Evolutionary conservation across 768 basidiomycete species (phyloP).

Genomic region (Mycena leptocephala): DNA sequence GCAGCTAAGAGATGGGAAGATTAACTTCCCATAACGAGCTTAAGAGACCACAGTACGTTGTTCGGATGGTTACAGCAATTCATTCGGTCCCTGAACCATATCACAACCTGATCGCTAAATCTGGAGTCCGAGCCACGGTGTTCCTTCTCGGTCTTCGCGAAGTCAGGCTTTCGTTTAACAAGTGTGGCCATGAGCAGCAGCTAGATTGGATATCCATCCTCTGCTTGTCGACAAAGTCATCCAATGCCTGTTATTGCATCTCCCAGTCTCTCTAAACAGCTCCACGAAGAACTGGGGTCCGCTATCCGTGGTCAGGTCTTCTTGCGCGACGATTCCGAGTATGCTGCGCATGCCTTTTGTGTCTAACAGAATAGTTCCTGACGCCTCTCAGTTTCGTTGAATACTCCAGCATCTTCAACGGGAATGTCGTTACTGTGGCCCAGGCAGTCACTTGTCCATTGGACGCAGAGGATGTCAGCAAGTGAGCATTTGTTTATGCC

Average conservation of each 20-base stretch:
- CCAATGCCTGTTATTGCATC: conserved; percentile 25
- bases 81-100: conserved; percentile 5
- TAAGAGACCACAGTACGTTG: background rate
- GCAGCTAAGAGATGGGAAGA: background rate
- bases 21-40: background rate
- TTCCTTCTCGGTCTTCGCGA: conserved; percentile 10
- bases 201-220: conserved; percentile 2
- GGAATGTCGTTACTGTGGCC: conserved; percentile 75
- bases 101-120: conserved; percentile 3
- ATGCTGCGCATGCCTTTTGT: conserved; percentile 22
- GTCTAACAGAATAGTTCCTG: background rate
- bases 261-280: conserved; percentile 46
- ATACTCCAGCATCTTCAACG: conserved; percentile 80
- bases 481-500: conserved; percentile 59
- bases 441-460: conserved; percentile 81
- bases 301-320: conserved; percentile 65
- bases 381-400: conserved; percentile 58
- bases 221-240: background rate
- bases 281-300: conserved; percentile 63
- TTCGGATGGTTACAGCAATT: conserved; percentile 4
- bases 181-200: conserved; percentile 9
- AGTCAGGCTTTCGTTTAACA: conserved; percentile 18
- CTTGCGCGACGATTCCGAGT: conserved; percentile 61
- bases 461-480: conserved; percentile 88
- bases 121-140: background rate